These are phyloP conservation scores for Boletus tylopilopsis DNA, from an alignment of 768 basidiomycete genomes.

Conservation along the genomic window DNA sequence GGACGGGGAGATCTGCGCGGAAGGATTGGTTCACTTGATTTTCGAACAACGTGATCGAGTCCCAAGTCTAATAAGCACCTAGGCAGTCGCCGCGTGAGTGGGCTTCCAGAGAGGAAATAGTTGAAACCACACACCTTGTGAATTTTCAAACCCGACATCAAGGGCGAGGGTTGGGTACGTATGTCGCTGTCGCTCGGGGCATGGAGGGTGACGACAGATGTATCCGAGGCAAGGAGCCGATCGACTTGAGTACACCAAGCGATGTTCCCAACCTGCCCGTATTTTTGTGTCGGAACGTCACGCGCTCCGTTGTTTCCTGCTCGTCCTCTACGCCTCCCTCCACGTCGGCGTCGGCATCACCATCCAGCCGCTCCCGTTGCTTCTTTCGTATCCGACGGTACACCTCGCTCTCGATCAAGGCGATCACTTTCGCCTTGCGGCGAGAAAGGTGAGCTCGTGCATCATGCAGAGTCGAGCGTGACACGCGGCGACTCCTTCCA, in stretches of 20 bases:
- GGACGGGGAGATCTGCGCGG: conserved; percentile 92
- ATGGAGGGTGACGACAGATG: no score
- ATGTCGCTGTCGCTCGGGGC: no score
- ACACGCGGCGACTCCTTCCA: conserved; percentile 83
- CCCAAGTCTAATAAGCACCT: conserved; percentile 98
- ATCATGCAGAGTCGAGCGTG: conserved; percentile 80
- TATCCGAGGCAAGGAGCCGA: no score
- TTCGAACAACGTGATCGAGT: conserved; percentile 96
- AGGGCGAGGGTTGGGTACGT: conserved; percentile 94
- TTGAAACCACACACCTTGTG: conserved; percentile 66
- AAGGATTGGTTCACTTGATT: conserved; percentile 98
- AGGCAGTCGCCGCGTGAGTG: conserved; percentile 4
- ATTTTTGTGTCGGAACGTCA: conserved; percentile 83
- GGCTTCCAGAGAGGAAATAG: background rate
- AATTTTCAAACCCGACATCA: conserved; percentile 98
- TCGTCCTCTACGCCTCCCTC: no score
- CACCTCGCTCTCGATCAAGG: conserved; percentile 95
- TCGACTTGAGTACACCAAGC: no score
- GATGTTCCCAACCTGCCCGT: no score
- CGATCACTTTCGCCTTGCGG: conserved; percentile 89
- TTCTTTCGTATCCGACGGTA: conserved; percentile 84
- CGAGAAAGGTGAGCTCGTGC: conserved; percentile 92
- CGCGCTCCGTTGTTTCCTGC: conserved; percentile 86
- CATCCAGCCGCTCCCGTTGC: conserved; percentile 59
- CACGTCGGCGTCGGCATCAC: conserved; percentile 35